These are phyloP conservation scores for Quercus engelmannii DNA, from an alignment of 306 rosid genomes.

Conservation along the genomic window DNA sequence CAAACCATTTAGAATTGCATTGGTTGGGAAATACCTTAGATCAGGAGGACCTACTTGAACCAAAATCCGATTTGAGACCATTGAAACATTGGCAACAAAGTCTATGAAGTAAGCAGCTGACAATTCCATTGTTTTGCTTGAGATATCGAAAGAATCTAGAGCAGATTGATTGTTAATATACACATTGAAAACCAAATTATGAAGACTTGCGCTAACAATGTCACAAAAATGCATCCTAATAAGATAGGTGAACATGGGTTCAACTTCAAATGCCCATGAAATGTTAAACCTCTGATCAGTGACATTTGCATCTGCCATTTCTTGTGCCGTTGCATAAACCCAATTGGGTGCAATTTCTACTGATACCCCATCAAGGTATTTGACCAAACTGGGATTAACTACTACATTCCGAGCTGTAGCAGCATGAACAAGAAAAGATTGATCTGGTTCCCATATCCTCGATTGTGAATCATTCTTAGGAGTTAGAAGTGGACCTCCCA, in stretches of 20 bases:
- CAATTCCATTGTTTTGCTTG: slow-evolving; percentile 25
- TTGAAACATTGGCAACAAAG: slow-evolving; percentile 22
- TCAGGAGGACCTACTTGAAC: slow-evolving; percentile 38
- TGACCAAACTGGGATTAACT: slow-evolving; percentile 16
- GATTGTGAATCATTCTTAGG: slow-evolving; percentile 29
- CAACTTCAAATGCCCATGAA: slow-evolving; percentile 35
- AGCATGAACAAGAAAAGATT: slow-evolving; percentile 26
- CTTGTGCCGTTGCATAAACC: slow-evolving; percentile 41
- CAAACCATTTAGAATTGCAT: slow-evolving; percentile 41
- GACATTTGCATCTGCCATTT: slow-evolving; percentile 40
- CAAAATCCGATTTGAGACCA: slow-evolving; percentile 13
- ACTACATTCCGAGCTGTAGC: slow-evolving; percentile 26
- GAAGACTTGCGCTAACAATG: slow-evolving; percentile 24
- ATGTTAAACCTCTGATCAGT: slow-evolving; percentile 33
- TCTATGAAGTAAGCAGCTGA: slow-evolving; percentile 30
- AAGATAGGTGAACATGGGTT: slow-evolving; percentile 25
- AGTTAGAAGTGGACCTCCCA: slow-evolving; percentile 34
- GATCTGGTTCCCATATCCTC: slow-evolving; percentile 39
- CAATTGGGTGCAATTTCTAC: slow-evolving; percentile 32
- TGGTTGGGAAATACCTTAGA: slow-evolving; percentile 16
- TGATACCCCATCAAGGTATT: slow-evolving; percentile 26
- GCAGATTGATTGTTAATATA: slow-evolving; percentile 34
- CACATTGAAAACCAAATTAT: slow-evolving; percentile 34
- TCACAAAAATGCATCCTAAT: slow-evolving; percentile 38
- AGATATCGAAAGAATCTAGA: slow-evolving; percentile 27